phyloP scores from a whole-genome alignment of 148 eudicot genomes.

The Rhododendron simsii region DNA sequence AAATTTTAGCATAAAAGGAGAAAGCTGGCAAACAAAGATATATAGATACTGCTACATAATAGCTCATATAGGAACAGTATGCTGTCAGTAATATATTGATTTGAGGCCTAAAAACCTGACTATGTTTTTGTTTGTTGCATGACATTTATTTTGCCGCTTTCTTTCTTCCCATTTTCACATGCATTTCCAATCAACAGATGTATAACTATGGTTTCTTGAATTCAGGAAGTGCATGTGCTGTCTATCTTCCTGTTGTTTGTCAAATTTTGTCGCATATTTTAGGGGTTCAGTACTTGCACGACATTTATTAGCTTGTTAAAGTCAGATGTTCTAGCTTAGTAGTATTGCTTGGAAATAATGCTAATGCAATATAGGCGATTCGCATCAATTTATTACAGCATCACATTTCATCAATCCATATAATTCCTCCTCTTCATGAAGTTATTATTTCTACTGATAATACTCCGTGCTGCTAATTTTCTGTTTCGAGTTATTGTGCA shows the following conservation, averaged over 20 bases:
- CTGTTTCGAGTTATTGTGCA: neutral
- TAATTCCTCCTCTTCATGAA: neutral
- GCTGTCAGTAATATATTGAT: neutral
- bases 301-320: neutral
- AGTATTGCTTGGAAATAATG: neutral
- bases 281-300: neutral
- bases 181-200: neutral
- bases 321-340: neutral
- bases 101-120: neutral
- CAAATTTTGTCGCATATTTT: neutral
- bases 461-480: neutral
- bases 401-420: neutral
- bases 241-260: neutral
- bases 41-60: neutral
- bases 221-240: neutral
- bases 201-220: neutral
- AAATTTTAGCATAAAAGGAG: neutral
- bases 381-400: neutral
- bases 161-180: neutral
- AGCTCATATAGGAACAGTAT: neutral
- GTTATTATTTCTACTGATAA: neutral
- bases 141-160: neutral
- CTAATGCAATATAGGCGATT: neutral
- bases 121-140: neutral
- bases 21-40: neutral